These are phyloP conservation scores for Haberlea rhodopensis DNA, from an alignment of 257 asterid genomes.

Conservation along the genomic window DNA sequence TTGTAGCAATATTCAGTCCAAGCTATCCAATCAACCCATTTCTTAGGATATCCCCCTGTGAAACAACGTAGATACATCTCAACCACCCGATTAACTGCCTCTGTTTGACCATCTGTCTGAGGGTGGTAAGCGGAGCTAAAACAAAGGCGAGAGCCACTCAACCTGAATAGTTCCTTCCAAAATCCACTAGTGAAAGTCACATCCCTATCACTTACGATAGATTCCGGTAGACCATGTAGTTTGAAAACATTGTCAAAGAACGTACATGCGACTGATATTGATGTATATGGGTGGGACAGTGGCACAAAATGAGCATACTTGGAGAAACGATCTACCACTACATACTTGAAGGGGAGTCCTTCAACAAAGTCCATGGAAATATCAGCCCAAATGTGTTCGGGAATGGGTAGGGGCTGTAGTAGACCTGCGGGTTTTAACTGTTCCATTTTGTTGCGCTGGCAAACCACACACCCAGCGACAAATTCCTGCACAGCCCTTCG, in stretches of 20 bases:
- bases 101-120: conserved; percentile 1
- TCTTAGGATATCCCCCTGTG: too few relatives aligned
- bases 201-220: conserved; percentile 5
- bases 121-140: too few relatives aligned
- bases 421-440: neutral
- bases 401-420: neutral
- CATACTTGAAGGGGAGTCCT: neutral
- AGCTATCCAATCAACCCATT: too few relatives aligned
- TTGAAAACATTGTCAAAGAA: too few relatives aligned
- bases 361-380: conserved; percentile 12
- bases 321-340: neutral
- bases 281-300: neutral
- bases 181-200: neutral
- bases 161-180: neutral
- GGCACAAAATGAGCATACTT: conserved; percentile 8
- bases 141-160: neutral
- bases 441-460: neutral
- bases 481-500: too few relatives aligned
- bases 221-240: neutral
- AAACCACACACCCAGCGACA: neutral
- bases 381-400: neutral
- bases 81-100: neutral
- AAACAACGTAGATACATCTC: too few relatives aligned
- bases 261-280: neutral
- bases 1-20: too few relatives aligned